Evolutionary conservation across 1,284 basidiomycete species (phyloP).

Genomic region (Leucoagaricus sp.): DNA sequence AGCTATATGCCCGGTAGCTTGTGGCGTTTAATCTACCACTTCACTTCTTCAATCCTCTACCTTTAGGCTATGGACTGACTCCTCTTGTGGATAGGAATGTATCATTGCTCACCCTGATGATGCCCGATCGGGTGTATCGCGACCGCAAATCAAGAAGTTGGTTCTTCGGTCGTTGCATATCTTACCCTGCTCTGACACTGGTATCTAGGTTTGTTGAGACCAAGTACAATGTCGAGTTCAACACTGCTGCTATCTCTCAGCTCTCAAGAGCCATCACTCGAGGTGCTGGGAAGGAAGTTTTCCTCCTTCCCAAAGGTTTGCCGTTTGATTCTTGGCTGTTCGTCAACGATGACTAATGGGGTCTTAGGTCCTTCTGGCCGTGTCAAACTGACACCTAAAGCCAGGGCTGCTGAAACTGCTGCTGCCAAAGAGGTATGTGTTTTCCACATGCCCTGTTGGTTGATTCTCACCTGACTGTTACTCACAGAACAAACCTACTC

Average conservation of each 20-base stretch:
- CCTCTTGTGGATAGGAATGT: conserved; percentile 66
- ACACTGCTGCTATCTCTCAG: conserved; percentile 77
- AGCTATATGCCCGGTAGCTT: too few species aligned
- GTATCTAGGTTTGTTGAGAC: conserved; percentile 73
- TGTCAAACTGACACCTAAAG: conserved; percentile 82
- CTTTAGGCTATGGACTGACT: neutral
- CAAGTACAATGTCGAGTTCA: conserved; percentile 78
- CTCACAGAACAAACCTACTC: conserved; percentile 60
- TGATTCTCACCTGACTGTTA: neutral
- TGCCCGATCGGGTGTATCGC: conserved; percentile 83
- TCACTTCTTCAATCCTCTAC: neutral
- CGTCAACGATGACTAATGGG: conserved; percentile 1
- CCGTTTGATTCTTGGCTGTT: conserved; percentile 7
- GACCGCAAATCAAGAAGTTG: conserved; percentile 92
- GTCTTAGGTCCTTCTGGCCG: conserved; percentile 69
- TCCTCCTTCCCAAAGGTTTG: conserved; percentile 85
- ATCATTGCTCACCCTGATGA: conserved; percentile 77
- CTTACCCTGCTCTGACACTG: neutral
- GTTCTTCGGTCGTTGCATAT: conserved; percentile 12
- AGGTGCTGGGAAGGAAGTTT: conserved; percentile 80
- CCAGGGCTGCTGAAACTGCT: conserved; percentile 47
- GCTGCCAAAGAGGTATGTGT: conserved; percentile 67
- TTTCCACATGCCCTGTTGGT: too few species aligned
- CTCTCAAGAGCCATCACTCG: conserved; percentile 80
- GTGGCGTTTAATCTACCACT: conserved; percentile 9